Evolutionary conservation across 306 rosid species (phyloP), one percentile per base, ranked within the genome.

Genomic region (Macrotyloma uniflorum): DNA sequence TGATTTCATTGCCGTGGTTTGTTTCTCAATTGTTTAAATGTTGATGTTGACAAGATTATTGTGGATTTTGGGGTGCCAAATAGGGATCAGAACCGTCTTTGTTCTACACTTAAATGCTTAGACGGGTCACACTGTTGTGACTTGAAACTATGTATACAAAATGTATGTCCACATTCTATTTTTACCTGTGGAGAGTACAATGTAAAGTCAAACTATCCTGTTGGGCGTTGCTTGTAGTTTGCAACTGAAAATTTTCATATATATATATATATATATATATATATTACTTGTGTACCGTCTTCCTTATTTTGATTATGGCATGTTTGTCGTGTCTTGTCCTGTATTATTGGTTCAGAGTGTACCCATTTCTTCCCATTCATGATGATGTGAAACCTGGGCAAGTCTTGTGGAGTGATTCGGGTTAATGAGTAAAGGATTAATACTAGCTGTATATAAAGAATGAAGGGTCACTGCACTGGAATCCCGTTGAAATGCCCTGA

Each of bases 1-100:
- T 54, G 78, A 58, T 80, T 58, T 80, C 77, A 24, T 72, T 72
- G 80, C 79, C 8, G 45, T 70, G 70, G 49, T 58, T 72, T 42
- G 40, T 80, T 80, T 84, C 84, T 42, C 45, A 32, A 24, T 19
- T 75, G 67, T 79, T 54, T 4, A 65, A 78, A 9, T 64, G 47
- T 20, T 35, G 49, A 53, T 32, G 70, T 79, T 64, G 63, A 64
- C 50, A 45, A 45, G 62, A 54, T 83, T 43, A 76, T 50, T 38
- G 43, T 63, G 72, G 78, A 45, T 72, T 70, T 57, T 61, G 10
- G 76, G 49, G 84, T 75, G 65, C 46, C 3, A 64, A 70, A 67
- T 73, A 42, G 77, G 73, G 65, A 23, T 43, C 45, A 36, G 5
- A 51, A 55, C 53, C 54, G 8, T 64, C 35, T 40, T 30, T 40